phyloP scores from a whole-genome alignment of 257 asterid genomes.

The Solanum commersonii region DNA sequence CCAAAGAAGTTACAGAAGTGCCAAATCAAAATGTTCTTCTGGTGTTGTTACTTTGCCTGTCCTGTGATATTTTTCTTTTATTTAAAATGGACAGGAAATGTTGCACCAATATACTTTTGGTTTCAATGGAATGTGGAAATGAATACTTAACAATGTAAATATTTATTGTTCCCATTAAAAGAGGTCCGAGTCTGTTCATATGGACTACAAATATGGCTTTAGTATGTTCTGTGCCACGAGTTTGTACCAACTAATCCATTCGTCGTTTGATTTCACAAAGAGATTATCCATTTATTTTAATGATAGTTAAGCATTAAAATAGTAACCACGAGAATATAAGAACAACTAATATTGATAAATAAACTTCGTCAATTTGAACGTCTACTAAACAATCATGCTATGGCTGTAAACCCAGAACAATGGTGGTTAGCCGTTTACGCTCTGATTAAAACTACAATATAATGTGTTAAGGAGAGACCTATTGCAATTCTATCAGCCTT shows the following conservation, averaged over 20 bases:
- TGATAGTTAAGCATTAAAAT: background rate
- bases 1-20: background rate
- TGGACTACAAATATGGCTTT: background rate
- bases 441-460: background rate
- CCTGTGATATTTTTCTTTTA: background rate
- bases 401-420: background rate
- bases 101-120: background rate
- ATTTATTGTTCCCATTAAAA: background rate
- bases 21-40: background rate
- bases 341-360: background rate
- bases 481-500: background rate
- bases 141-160: background rate
- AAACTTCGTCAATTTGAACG: background rate
- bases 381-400: background rate
- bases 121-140: background rate
- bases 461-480: background rate
- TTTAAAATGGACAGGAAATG: background rate
- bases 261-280: too few relatives aligned
- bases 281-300: too few relatives aligned
- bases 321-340: background rate
- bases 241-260: background rate
- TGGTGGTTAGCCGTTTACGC: background rate
- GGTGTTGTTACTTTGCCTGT: background rate
- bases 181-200: background rate
- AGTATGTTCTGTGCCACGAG: background rate